Evolutionary conservation across 352 stramenopile genomes (phyloP).

Genomic region (Globisporangium irregulare): DNA sequence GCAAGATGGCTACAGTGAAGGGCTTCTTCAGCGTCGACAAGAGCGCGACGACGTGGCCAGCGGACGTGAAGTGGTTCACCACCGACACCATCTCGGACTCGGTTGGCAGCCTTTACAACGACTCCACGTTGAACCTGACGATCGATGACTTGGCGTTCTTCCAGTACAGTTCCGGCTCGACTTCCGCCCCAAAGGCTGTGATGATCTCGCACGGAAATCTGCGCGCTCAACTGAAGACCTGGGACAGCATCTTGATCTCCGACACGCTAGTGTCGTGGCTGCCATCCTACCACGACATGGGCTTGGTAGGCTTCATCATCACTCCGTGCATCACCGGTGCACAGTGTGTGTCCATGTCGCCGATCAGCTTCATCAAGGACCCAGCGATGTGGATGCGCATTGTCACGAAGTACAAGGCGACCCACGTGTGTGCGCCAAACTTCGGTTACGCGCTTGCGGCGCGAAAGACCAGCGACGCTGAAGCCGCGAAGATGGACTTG

Average conservation of each 20-base stretch:
- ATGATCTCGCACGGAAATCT: conserved; percentile 86
- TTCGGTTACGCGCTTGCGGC: conserved; percentile 77
- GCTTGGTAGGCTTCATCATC: conserved; percentile 81
- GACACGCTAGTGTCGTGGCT: conserved; percentile 82
- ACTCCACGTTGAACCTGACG: conserved; percentile 35
- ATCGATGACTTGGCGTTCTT: conserved; percentile 77
- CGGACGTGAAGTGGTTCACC: conserved; percentile 67
- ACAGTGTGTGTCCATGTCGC: conserved; percentile 78
- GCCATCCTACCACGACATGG: conserved; percentile 85
- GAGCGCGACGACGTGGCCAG: conserved; percentile 53
- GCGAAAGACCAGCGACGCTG: conserved; percentile 70
- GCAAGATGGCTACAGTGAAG: conserved; percentile 79
- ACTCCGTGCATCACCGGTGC: conserved; percentile 50
- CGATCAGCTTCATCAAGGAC: conserved; percentile 86
- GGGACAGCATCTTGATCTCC: conserved; percentile 52
- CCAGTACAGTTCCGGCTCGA: conserved; percentile 82
- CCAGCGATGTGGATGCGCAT: conserved; percentile 78
- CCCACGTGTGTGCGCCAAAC: conserved; percentile 74
- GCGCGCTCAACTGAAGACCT: conserved; percentile 67
- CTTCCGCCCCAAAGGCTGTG: conserved; percentile 74
- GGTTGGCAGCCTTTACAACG: conserved; percentile 45
- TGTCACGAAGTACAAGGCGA: conserved; percentile 71
- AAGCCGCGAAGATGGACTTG: conserved; percentile 59
- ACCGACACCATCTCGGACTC: conserved; percentile 63
- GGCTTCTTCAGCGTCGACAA: conserved; percentile 59